These are phyloP conservation scores for Vitis riparia DNA, from an alignment of 164 flowering plant genomes.

Conservation along the genomic window DNA sequence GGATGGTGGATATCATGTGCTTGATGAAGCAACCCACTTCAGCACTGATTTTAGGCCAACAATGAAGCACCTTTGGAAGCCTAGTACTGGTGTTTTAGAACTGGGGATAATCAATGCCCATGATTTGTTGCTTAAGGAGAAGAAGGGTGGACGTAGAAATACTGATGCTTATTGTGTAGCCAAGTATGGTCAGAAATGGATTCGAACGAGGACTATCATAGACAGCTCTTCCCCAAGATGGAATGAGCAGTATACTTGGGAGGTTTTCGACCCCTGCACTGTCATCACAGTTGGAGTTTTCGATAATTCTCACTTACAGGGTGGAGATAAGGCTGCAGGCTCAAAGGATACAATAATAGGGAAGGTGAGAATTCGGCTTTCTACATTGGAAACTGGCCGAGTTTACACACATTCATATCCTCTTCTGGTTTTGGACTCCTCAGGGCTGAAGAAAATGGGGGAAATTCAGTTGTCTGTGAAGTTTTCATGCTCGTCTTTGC, in stretches of 20 bases:
- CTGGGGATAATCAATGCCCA: slow-evolving; percentile 19
- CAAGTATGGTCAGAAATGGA: slow-evolving; percentile 28
- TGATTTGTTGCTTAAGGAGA: slow-evolving; percentile 18
- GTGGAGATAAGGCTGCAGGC: slow-evolving; percentile 9
- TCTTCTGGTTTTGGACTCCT: slow-evolving; percentile 16
- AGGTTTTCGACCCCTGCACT: slow-evolving; percentile 26
- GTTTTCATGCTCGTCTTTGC: slow-evolving; percentile 16
- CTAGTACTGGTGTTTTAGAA: slow-evolving; percentile 17
- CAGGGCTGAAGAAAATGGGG: slow-evolving; percentile 26
- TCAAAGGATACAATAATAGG: slow-evolving; percentile 28
- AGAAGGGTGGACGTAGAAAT: slow-evolving; percentile 16
- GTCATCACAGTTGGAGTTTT: slow-evolving; percentile 32
- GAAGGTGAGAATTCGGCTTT: slow-evolving; percentile 30
- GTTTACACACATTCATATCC: slow-evolving; percentile 24
- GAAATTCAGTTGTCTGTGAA: slow-evolving; percentile 25
- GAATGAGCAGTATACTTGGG: slow-evolving; percentile 29
- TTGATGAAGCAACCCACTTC: slow-evolving; percentile 33
- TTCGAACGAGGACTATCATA: slow-evolving; percentile 21
- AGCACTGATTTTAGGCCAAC: slow-evolving; percentile 29
- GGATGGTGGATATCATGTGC: slow-evolving; percentile 38
- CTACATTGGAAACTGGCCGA: slow-evolving; percentile 19
- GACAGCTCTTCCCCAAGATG: slow-evolving; percentile 18
- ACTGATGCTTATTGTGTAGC: slow-evolving; percentile 25
- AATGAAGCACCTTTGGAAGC: slow-evolving; percentile 20
- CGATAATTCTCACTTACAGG: slow-evolving; percentile 29